A percentile compares a stretch with the other conserved stretches of the same genome.
These are phyloP conservation scores for Monoraphidium neglectum DNA, from an alignment of 139 green algal species.

Conservation along the genomic window DNA sequence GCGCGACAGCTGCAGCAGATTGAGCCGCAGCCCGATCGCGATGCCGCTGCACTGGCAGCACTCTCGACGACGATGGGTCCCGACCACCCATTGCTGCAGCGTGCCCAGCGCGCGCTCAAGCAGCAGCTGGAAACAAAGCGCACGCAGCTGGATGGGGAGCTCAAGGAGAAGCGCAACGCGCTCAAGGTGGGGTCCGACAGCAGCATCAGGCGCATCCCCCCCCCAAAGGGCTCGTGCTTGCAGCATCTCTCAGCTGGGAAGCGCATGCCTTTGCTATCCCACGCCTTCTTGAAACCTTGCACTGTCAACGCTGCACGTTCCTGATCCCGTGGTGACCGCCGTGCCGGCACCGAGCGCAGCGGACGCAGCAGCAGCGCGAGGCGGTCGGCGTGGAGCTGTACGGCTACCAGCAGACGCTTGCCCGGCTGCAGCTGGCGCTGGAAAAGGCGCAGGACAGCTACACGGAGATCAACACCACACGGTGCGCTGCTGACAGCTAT, in stretches of 20 bases:
- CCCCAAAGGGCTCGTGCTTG: not conserved
- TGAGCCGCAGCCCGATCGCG: not conserved
- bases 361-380: slow-evolving; percentile 65
- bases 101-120: slow-evolving; percentile 79
- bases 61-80: slow-evolving; percentile 44
- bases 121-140: slow-evolving; percentile 72
- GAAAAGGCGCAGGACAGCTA: slow-evolving; percentile 76
- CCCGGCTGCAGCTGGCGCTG: slow-evolving; percentile 80
- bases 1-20: too few relatives aligned
- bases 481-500: not conserved
- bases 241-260: not conserved
- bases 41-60: not conserved
- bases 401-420: slow-evolving; percentile 89
- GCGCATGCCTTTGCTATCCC: not conserved
- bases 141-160: slow-evolving; percentile 65
- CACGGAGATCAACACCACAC: slow-evolving; percentile 42
- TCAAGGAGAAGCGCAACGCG: slow-evolving; percentile 71
- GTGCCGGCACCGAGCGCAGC: slow-evolving; percentile 14
- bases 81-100: slow-evolving; percentile 81
- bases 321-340: not conserved
- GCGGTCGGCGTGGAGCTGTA: slow-evolving; percentile 90
- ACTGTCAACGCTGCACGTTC: not conserved
- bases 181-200: slow-evolving; percentile 54
- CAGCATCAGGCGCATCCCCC: not conserved
- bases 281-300: not conserved